Evolutionary conservation across 805 yeast species (phyloP), one percentile per base, ranked within the genome.

Genomic region (Wickerhamomyces mucosus): DNA sequence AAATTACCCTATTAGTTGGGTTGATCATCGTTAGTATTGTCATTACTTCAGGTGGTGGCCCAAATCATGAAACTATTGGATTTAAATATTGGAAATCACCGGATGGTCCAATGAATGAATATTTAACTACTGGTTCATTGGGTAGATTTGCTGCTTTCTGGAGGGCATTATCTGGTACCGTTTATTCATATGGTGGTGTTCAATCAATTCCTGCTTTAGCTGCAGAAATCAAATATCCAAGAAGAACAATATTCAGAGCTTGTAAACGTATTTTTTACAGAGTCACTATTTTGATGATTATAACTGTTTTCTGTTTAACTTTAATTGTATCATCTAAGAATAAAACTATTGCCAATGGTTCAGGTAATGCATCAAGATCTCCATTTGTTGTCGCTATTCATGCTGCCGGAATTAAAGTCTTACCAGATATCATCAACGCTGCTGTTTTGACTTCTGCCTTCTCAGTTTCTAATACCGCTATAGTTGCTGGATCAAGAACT

Each of bases 111-210:
- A 36, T 56, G 19, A 52, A 53, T 3, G 51, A 53, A 33, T 38
- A 38, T 26, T 23, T 43, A 35, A 39, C 42, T 7, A 53, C 61
- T 5, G 51, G 51, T n/a, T 47, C 44, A 5, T 60, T 75, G 9
- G 84, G 82, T 23, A 64, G 61, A 35, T 75, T 78, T 47, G 56
- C 71, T 18, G 80, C 76, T 4, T 61, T 74, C 34, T 70, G 75
- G 69, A 68, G 70, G 11, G 70, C 71, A 21, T 55, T 75, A 26
- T 63, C 71, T 34, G 69, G 69, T 42, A 70, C 75, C 26, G 80
- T 72, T 9, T 75, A 72, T 41, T 67, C 78, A 5, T 74, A 70
- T 43, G 68, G 74, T 39, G 59, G 73, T 31, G 52, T 74, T 12
- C 80, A 75, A 55, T 58, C 74, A 40, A 62, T 75, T 40, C 69